Base-by-base conservation (phyloP, 345 rosid genomes). In the Capsella bursapastoris region DNA sequence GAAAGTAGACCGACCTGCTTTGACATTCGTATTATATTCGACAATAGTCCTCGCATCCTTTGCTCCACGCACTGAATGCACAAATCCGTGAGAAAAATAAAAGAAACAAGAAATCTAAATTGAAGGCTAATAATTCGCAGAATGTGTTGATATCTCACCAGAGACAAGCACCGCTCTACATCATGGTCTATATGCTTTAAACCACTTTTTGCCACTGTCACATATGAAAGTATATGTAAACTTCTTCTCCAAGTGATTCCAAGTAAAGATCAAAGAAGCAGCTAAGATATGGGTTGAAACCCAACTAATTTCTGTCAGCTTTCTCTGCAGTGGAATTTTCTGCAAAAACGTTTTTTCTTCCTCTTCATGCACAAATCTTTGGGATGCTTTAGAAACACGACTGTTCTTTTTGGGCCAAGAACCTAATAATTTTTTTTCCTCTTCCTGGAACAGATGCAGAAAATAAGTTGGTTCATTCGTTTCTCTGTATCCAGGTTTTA, bases 271-370 rank as follows among this genome's bases (percentile, higher is more conserved):
- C 13, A 45, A 70, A 40, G 64, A 58, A 52, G 53, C 61, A 64
- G 31, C 72, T 47, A 68, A 18, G 18, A 52, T 40, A 64, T 71
- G 38, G 34, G 28, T 71, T 57, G 64, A n/a, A 77, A 35, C 82
- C 66, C 88, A 86, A 95, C 99, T 89, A 81, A 90, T 92, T 83
- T 83, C 88, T 6, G 90, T 85, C 80, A 95, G 66, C 82, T 82
- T 95, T 82, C 89, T 90, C 90, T 88, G 89, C 81, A 95, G 75
- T 56, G 97, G 90, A 81, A 22, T 70, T 87, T 84, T 92, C 87
- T 87, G 91, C 85, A 90, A 83, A 68, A 90, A 73, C 48, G 80
- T 83, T 72, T 82, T 83, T 73, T 85, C 94, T 82, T 95, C 96
- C 82, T 95, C 98, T 83, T 90, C 94, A 79, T 83, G 92, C 59